Evolutionary conservation across 805 yeast genomes (phyloP).

Genomic region (Kodamaea jinghongensis): DNA sequence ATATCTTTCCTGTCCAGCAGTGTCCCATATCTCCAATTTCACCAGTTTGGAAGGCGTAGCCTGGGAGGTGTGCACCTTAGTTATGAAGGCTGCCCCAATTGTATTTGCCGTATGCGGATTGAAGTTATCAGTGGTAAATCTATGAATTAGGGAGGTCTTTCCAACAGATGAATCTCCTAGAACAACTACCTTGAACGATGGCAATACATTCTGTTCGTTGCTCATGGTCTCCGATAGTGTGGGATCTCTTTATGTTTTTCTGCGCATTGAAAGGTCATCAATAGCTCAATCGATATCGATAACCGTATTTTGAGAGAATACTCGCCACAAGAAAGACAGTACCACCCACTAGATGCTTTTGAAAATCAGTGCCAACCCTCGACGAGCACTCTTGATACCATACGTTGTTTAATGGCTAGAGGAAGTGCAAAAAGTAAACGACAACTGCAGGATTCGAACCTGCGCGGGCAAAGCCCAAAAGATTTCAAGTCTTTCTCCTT

Average conservation of each 20-base stretch:
- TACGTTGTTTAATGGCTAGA: no score
- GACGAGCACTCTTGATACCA: no score
- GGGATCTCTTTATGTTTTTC: not conserved
- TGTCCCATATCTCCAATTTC: constrained; percentile 83
- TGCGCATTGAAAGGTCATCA: not conserved
- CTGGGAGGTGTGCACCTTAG: constrained; percentile 52
- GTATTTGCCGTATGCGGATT: constrained; percentile 84
- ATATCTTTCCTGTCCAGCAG: constrained; percentile 81
- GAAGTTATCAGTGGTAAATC: constrained; percentile 71
- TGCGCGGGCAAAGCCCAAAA: constrained; percentile 19
- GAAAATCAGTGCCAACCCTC: no score
- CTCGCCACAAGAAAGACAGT: no score
- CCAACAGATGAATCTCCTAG: constrained; percentile 61
- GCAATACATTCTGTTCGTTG: constrained; percentile 9
- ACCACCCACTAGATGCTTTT: no score
- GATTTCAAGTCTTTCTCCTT: constrained; percentile 17
- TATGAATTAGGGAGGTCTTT: constrained; percentile 71
- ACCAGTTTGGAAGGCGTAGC: constrained; percentile 33
- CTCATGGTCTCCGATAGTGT: not conserved
- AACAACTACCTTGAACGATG: constrained; percentile 39
- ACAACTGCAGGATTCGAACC: constrained; percentile 19
- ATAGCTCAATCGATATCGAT: no score
- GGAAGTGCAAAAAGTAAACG: constrained; percentile 9
- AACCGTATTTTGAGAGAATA: no score
- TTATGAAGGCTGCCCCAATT: constrained; percentile 97